Percentiles rank a stretch among this genome's conserved stretches.
Conservation (phyloP, 225 moss, liverwort and hornwort genomes). For the Polytrichum commune region DNA sequence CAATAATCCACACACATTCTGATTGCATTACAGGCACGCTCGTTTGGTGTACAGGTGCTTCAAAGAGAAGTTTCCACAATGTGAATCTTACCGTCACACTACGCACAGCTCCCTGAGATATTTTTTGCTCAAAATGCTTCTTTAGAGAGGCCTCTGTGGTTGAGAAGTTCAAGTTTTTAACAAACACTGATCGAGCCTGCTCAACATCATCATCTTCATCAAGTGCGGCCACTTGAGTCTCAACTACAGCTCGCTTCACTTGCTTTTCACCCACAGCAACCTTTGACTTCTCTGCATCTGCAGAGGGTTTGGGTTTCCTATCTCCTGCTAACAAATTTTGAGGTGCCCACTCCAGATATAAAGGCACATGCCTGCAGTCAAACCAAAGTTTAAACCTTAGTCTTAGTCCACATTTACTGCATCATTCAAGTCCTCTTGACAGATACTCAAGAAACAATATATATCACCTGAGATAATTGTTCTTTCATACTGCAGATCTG, state of each 20-base stretch:
- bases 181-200: slow-evolving; percentile 81
- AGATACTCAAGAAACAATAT: too few species aligned
- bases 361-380: slow-evolving; percentile 79
- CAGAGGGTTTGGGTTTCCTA: slow-evolving; percentile 25
- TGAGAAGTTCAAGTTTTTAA: slow-evolving; percentile 87
- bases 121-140: slow-evolving; percentile 75
- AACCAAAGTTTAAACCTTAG: neutral
- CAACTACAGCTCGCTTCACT: slow-evolving; percentile 68
- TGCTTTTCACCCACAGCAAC: slow-evolving; percentile 43
- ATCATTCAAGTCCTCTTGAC: too few species aligned
- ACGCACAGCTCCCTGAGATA: slow-evolving; percentile 54
- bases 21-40: too few species aligned
- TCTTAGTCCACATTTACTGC: neutral
- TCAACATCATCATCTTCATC: slow-evolving; percentile 64
- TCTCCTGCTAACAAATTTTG: slow-evolving; percentile 60
- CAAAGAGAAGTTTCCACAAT: neutral
- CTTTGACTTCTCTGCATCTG: slow-evolving; percentile 9
- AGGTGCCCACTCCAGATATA: slow-evolving; percentile 95
- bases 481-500: too few species aligned
- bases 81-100: slow-evolving; percentile 62
- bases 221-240: slow-evolving; percentile 59
- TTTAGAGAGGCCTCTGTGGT: slow-evolving; percentile 69
- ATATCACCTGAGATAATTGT: too few species aligned
- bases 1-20: too few species aligned
- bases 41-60: neutral